Evolutionary conservation across 2,329 filamentous ascomycete species (phyloP), one percentile per base, ranked within the genome.

Genomic region (Fusarium secorum): DNA sequence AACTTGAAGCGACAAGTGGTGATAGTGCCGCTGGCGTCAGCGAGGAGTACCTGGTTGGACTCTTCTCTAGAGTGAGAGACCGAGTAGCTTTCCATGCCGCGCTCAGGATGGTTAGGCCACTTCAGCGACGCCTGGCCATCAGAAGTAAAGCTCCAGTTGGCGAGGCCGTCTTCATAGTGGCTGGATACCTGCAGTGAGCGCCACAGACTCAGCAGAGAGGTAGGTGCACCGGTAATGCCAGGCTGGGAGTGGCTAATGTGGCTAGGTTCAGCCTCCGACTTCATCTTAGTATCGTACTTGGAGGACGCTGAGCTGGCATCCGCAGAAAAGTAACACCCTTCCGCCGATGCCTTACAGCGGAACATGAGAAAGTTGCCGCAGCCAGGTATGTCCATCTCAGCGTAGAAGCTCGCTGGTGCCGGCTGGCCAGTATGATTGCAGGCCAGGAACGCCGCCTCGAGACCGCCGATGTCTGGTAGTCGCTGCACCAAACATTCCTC

Each of bases 291-390:
- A 15, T 48, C 18, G 3, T 41, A 17, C 9, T 58, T 15, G 1
- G 28, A 20, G 3, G 13, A 10, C 13, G 22, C 22, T 1, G 20
- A 60, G 6, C 14, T 18, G 9, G 15, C 10, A 4, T 48, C 59
- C 10, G 17, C 10, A 18, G 42, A 61, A 35, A 41, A 61, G 8
- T 22, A 33, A 35, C 53, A 48, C 2, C 35, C 42, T 15, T 13
- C 10, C 3, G 22, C 28, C 3, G 54, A 46, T 4, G 22, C 9
- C 13, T 61, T 61, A 0, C 53, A 59, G 10, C 42, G 59, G 28
- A 61, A 61, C 42, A 59, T 61, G 6, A 61, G 53, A 59, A 61
- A 48, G 35, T 48, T 61, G 0, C 53, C 53, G 0, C 41, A 59
- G 2, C 53, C 53, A 48, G 59, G 53, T 17, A 35, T 60, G 9